phyloP scores from a whole-genome alignment of 768 basidiomycete genomes.

The Tricholoma bakamatsutake region DNA sequence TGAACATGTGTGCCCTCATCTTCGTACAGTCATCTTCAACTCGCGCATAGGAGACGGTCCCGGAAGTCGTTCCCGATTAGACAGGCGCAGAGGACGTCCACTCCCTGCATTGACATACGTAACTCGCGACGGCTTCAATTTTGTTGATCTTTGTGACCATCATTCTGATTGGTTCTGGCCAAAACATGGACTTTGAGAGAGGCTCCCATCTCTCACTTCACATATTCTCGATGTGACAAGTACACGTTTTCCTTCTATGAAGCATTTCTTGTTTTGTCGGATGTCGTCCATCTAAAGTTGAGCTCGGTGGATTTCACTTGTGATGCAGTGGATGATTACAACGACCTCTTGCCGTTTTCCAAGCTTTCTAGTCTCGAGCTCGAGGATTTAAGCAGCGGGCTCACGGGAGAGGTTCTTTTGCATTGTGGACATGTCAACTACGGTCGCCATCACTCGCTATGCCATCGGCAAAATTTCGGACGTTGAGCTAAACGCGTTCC shows the following conservation, averaged over 20 bases:
- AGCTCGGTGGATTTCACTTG: neutral
- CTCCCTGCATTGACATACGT: neutral
- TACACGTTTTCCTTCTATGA: neutral
- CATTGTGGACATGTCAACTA: neutral
- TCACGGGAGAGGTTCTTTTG: neutral
- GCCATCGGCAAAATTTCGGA: neutral
- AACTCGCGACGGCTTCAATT: neutral
- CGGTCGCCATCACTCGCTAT: neutral
- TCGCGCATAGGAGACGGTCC: neutral
- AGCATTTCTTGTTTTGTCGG: neutral
- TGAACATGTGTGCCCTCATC: neutral
- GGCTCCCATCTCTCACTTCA: constrained; percentile 7
- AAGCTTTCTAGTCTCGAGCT: neutral
- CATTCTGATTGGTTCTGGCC: neutral
- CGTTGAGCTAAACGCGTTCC: neutral
- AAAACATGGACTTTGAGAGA: neutral
- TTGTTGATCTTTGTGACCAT: neutral
- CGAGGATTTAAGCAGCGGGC: neutral
- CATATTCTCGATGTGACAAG: neutral
- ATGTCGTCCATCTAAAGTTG: neutral
- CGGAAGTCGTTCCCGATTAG: neutral
- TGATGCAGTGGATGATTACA: neutral
- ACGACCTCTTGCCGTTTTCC: neutral
- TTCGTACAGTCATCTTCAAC: neutral
- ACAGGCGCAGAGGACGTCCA: neutral